Base-by-base conservation (phyloP, 148 eudicot species). In the Arbutus unedo region DNA sequence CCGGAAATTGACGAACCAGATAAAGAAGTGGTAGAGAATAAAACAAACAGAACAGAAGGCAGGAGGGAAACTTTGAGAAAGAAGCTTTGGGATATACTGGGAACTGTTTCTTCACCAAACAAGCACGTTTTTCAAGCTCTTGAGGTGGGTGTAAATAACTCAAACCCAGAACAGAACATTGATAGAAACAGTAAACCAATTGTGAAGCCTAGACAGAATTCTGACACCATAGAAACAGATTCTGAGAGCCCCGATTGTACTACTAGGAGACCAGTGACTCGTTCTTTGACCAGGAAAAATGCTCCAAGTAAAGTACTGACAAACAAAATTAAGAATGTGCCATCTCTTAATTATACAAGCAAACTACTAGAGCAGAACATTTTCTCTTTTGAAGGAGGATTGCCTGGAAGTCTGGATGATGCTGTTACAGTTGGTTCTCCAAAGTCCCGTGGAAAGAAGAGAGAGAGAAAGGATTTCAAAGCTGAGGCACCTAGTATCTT, bases 221-320 rank as follows among this genome's bases (percentile, higher is more conserved):
- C 97, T 51, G 97, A 93, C 83, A 88, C 95, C 66, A 94, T 93
- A 78, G 97, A 96, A 87, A 88, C 89, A 86, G 95, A 91, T 89
- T 90, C 99, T 18, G 92, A 93, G 81, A 84, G 82, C 81, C 90
- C 83, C 62, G 87, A 74, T 73, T 68, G 74, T 71, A 66, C 85
- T 55, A 57, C 83, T 13, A 91, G 56, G 86, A 87, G 89, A 85
- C 94, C 92, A 44, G 79, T 91, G 79, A 92, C 94, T 79, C 90
- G 90, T 81, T 91, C 93, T 81, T 85, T 73, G 87, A 62, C 90
- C 74, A 81, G 85, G 72, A 90, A 84, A 81, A 91, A 82, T 87
- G 87, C 87, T 81, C 81, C 89, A 81, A 74, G 88, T 85, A 86
- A 59, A 81, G 80, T 67, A 44, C 83, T 48, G 38, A 64, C 77